phyloP scores from a whole-genome alignment of 2,329 filamentous ascomycete genomes.

The Amylocarpus encephaloides region DNA sequence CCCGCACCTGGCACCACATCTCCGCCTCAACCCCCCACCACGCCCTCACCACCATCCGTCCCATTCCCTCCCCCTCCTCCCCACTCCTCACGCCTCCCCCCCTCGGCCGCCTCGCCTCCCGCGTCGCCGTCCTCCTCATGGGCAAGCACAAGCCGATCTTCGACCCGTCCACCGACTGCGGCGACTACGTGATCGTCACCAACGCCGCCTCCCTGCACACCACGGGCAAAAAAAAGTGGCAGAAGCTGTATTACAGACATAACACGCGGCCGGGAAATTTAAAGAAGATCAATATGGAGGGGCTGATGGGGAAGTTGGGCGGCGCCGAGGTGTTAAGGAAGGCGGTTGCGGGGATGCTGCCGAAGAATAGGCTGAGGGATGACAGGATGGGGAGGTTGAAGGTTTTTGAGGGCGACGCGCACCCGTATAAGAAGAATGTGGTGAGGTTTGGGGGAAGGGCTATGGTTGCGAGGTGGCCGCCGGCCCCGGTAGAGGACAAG shows the following conservation, averaged over 20 bases:
- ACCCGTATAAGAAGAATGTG: slow-evolving; percentile 89
- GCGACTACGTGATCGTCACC: slow-evolving; percentile 95
- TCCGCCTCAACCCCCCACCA: slow-evolving; percentile 64
- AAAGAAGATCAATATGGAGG: slow-evolving; percentile 87
- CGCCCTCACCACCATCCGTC: slow-evolving; percentile 47
- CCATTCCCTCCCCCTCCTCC: slow-evolving; percentile 32
- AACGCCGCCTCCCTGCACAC: slow-evolving; percentile 81
- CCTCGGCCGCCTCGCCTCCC: slow-evolving; percentile 82
- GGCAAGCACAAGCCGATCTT: slow-evolving; percentile 99
- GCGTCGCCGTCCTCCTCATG: slow-evolving; percentile 85
- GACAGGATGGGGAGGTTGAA: slow-evolving; percentile 83
- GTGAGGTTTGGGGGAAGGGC: slow-evolving; percentile 59
- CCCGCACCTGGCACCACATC: slow-evolving; percentile 84
- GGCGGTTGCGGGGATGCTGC: slow-evolving; percentile 94
- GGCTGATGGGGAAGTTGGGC: slow-evolving; percentile 88
- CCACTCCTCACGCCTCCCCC: slow-evolving; percentile 57
- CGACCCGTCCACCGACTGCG: slow-evolving; percentile 96
- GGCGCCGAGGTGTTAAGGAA: slow-evolving; percentile 85
- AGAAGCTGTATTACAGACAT: slow-evolving; percentile 95
- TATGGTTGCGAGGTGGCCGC: slow-evolving; percentile 25
- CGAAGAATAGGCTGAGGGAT: slow-evolving; percentile 90
- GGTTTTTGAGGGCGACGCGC: slow-evolving; percentile 86
- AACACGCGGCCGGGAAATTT: slow-evolving; percentile 84
- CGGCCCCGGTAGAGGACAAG: slow-evolving; percentile 7
- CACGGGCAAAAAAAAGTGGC: slow-evolving; percentile 85